Base-by-base conservation (phyloP, 495 filamentous ascomycete species). In the Talaromyces borbonicus region DNA sequence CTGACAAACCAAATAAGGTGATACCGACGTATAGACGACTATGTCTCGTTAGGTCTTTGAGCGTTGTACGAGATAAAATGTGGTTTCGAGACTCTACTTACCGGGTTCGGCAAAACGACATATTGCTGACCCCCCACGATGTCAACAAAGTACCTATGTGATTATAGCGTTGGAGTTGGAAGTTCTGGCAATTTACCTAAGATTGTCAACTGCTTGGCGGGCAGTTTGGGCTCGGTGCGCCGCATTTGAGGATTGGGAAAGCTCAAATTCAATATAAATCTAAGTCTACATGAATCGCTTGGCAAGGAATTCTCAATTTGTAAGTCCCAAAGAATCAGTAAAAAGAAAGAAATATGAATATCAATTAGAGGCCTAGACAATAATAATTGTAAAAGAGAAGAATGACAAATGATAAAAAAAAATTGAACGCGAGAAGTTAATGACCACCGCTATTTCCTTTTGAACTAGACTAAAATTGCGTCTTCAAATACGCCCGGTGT, bases 21-120 rank as follows among this genome's bases (percentile, higher is more conserved):
- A 85, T 50, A 94, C 79, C 7, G 84, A 89, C 4, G 89, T 94
- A 51, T 88, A 67, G 19, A 87, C 82, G 30, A 94, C 68, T 39
- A 71, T 46, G 25, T 23, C 8, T 22, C 35, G 15, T 30, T 22
- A 42, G 20, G 22, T 25, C 22, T 44, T 36, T 44, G 50, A 43
- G 47, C 31, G n/a, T 19, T 22, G 5, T 43, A 9, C n/a, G 14
- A 22, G 5, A 30, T 30, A 30, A n/a, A n/a, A n/a, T n/a, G n/a
- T n/a, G n/a, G n/a, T n/a, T 1, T 19, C 9, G 43, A 26, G 8
- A n/a, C 22, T 22, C 40, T 30, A 61, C 60, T 45, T 66, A 71
- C 68, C 63, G 31, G 79, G 90, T 58, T 97, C 90, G 41, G 89
- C 86, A 56, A 97, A 90, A 53, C 90, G 79, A 58, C 71, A 75